phyloP scores from a whole-genome alignment of 352 stramenopile species.

The Poterioochromonas sp. region DNA sequence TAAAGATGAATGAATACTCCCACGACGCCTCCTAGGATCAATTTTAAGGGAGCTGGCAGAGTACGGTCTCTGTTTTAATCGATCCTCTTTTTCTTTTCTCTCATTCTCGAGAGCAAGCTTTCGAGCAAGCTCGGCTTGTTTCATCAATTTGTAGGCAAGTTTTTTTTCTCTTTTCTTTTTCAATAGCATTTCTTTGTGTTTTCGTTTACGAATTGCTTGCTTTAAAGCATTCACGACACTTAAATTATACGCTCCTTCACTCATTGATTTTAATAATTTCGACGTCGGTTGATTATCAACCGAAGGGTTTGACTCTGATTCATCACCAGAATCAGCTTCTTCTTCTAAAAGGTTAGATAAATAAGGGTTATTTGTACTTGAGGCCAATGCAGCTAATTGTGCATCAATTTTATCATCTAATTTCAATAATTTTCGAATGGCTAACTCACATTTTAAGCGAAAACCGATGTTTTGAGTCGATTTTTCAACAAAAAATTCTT shows the following conservation, averaged over 20 bases:
- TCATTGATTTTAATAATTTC: not conserved
- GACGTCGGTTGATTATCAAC: not conserved
- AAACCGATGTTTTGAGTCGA: not conserved
- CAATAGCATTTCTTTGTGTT: not conserved
- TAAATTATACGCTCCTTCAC: not conserved
- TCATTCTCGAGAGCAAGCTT: not conserved
- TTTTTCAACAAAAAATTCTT: not conserved
- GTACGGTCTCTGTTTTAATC: not conserved
- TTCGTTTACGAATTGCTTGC: not conserved
- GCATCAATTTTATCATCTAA: not conserved
- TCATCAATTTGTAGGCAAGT: not conserved
- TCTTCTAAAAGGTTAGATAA: too few species aligned
- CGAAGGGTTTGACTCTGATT: not conserved
- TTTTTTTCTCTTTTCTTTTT: not conserved
- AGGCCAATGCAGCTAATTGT: not conserved
- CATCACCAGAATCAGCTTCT: not conserved
- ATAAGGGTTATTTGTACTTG: not conserved
- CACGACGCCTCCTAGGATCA: too few species aligned
- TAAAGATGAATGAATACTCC: not conserved
- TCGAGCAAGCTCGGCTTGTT: not conserved
- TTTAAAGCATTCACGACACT: not conserved
- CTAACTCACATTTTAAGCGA: conserved; percentile 6
- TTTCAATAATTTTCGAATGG: not conserved
- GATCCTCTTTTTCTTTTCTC: not conserved
- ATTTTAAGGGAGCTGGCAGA: not conserved